These are phyloP conservation scores for Alternaria postmessia DNA, from an alignment of 2,329 filamentous ascomycete genomes.

Conservation along the genomic window DNA sequence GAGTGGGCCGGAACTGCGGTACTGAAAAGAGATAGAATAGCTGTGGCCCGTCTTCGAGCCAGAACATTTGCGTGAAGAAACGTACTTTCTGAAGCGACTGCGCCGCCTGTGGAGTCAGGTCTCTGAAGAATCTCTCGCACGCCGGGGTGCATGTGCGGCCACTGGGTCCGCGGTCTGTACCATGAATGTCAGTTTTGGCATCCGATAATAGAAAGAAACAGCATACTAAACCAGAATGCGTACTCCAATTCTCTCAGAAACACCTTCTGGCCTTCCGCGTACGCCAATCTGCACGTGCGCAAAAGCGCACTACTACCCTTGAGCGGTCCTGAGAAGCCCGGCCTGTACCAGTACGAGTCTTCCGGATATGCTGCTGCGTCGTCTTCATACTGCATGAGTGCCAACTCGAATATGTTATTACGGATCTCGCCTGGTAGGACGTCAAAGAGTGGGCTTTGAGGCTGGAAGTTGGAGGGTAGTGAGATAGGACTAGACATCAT, in stretches of 20 bases:
- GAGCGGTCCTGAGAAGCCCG: slow-evolving; percentile 12
- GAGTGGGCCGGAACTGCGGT: slow-evolving; percentile 10
- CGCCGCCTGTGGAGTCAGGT: slow-evolving; percentile 1
- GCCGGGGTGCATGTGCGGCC: slow-evolving; percentile 4
- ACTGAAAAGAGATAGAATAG: neutral
- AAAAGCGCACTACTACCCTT: slow-evolving; percentile 17
- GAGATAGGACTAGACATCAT: slow-evolving; percentile 5
- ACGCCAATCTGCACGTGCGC: slow-evolving; percentile 15
- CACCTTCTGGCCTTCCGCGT: slow-evolving; percentile 16
- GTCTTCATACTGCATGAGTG: slow-evolving; percentile 18
- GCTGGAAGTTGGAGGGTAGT: slow-evolving; percentile 9
- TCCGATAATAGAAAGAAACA: too few species aligned
- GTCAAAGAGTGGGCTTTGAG: slow-evolving; percentile 16
- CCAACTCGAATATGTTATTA: slow-evolving; percentile 14
- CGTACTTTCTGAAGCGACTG: slow-evolving; percentile 18
- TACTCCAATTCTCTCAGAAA: slow-evolving; percentile 14
- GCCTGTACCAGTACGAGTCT: slow-evolving; percentile 19
- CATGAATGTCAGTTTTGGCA: neutral
- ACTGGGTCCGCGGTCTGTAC: slow-evolving; percentile 13
- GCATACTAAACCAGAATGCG: slow-evolving; percentile 19
- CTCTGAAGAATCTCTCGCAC: slow-evolving; percentile 10
- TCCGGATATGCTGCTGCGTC: slow-evolving; percentile 10
- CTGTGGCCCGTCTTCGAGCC: slow-evolving; percentile 10
- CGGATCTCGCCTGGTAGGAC: slow-evolving; percentile 16
- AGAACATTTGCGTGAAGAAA: slow-evolving; percentile 21